A percentile compares a stretch with the other conserved stretches of the same genome.
Conservation (phyloP, 2,329 filamentous ascomycete species). For the Aspergillus awamori region DNA sequence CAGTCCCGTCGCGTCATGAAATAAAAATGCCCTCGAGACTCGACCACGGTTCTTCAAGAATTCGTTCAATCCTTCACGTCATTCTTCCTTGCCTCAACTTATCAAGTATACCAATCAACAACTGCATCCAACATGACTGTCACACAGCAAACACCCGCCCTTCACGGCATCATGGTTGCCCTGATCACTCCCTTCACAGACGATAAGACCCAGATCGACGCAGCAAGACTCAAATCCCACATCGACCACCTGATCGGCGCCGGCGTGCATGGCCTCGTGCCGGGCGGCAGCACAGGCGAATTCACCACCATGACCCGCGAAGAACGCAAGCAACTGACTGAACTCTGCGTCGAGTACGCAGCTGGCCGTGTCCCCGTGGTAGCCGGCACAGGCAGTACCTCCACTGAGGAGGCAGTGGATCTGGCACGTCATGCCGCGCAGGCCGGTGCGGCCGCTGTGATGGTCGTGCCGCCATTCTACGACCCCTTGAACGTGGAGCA, state of each 20-base stretch:
- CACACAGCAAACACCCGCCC: slow-evolving; percentile 3
- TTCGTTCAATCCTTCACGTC: background rate
- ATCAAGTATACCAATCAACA: background rate
- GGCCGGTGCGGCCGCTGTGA: slow-evolving; percentile 47
- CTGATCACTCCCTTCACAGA: slow-evolving; percentile 53
- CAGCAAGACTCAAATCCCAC: slow-evolving; percentile 44
- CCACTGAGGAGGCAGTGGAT: slow-evolving; percentile 46
- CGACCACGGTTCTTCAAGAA: background rate
- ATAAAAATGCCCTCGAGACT: background rate
- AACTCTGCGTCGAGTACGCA: slow-evolving; percentile 33
- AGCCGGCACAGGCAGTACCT: slow-evolving; percentile 46
- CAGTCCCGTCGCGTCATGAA: background rate
- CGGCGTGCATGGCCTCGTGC: slow-evolving; percentile 55
- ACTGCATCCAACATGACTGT: slow-evolving; percentile 17
- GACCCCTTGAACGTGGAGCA: slow-evolving; percentile 48
- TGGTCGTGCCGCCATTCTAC: slow-evolving; percentile 57
- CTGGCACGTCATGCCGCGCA: slow-evolving; percentile 45
- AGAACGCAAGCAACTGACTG: slow-evolving; percentile 52
- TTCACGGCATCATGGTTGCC: slow-evolving; percentile 52
- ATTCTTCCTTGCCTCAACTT: background rate
- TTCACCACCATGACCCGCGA: slow-evolving; percentile 50
- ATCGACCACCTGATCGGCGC: slow-evolving; percentile 50
- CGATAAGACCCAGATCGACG: slow-evolving; percentile 48
- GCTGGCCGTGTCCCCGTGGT: slow-evolving; percentile 32
- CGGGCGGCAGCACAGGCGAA: slow-evolving; percentile 55